Percentiles rank a stretch among this genome's conserved stretches.
Conservation (phyloP, 345 rosid genomes). For the Eucalyptus leucophloia region DNA sequence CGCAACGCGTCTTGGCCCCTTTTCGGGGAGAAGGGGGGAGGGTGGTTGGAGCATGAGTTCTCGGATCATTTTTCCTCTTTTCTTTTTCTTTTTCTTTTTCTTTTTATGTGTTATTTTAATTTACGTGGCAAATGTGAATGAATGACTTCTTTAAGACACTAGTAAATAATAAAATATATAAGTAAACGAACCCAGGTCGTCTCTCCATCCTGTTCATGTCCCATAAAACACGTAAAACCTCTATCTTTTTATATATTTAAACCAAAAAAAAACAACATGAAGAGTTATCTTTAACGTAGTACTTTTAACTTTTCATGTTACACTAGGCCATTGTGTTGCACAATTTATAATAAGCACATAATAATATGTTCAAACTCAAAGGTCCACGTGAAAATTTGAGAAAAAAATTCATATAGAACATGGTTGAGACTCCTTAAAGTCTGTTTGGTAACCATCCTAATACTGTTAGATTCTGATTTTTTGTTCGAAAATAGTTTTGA, state of each 20-base stretch:
- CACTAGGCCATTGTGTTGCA: not conserved
- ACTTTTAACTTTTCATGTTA: not conserved
- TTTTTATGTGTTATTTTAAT: not conserved
- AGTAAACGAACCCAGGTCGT: not conserved
- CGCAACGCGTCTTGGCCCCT: not conserved
- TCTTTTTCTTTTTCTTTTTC: not conserved
- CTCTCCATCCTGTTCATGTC: not conserved
- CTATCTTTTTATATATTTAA: not conserved
- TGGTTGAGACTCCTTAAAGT: fast-evolving
- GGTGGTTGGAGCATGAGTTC: not conserved
- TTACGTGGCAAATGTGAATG: not conserved
- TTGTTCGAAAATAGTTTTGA: fast-evolving
- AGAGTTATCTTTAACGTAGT: not conserved
- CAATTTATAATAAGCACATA: not conserved
- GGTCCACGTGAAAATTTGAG: not conserved
- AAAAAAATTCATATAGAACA: not conserved
- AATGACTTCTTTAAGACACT: not conserved
- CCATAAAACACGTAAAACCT: not conserved
- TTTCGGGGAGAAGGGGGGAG: no score
- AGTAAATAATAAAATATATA: not conserved
- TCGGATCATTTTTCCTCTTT: not conserved
- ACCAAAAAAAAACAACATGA: not conserved
- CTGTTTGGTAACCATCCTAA: fast-evolving
- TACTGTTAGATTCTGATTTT: fast-evolving
- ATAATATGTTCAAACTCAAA: not conserved